Base-by-base conservation (phyloP, 2,329 filamentous ascomycete genomes). In the Ceratocystis lukuohia region DNA sequence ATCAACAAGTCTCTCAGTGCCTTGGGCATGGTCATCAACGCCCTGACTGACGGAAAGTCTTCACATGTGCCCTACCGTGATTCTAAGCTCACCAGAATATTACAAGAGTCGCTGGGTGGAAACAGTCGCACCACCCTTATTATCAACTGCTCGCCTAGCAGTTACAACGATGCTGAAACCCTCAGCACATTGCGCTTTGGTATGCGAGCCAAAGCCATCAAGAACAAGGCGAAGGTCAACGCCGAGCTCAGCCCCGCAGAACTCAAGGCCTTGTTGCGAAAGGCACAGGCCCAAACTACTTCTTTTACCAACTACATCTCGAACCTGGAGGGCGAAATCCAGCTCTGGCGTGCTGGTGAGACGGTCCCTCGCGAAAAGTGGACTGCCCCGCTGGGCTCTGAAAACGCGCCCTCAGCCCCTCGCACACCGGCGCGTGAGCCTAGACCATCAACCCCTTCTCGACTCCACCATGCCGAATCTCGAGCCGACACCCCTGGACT, bases 201-300 rank as follows among this genome's bases (percentile, higher is more conserved):
- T 80, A 95, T 94, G 77, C 83, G 94, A 74, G 94, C 94, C 67
- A 99, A 99, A 80, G 89, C 91, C 0, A 99, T 99, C 80, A 96
- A 97, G 87, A 97, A 97, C 81, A 97, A 97, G 82, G 94, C 94
- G 77, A 99, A 97, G 87, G 88, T 99, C 83, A 99, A 99, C 74
- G 92, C 93, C 59, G 94, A 99, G 76, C 84, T 99, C 72, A 97
- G 93, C 73, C 94, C 94, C 59, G 86, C 91, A 12, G 94, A 99
- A 77, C 85, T 99, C 80, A 99, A 97, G 78, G 82, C 86, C 62
- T 82, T 96, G 73, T 85, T 99, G 74, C 92, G 90, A 78, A 96
- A 96, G 77, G 91, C 91, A 15, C 92, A 96, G 76, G 85, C 84
- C 64, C 92, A 96, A 75, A 87, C 94, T 70, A 90, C 89, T 25